A percentile compares a stretch with the other conserved stretches of the same genome.
Evolutionary conservation across 129 eudicot genomes (phyloP).

Genomic region (Saposhnikovia divaricata): DNA sequence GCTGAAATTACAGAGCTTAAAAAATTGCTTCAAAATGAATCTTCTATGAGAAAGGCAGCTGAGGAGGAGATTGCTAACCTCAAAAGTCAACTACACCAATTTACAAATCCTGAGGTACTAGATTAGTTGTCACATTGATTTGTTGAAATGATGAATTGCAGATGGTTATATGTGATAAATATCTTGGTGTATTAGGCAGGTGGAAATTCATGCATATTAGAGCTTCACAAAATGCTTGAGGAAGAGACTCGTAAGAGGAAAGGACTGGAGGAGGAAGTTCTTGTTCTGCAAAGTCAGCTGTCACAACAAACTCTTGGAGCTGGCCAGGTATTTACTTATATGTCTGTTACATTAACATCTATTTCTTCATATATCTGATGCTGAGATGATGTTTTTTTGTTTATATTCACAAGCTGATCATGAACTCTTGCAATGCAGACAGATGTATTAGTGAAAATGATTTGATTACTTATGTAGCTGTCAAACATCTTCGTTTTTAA

Average conservation of each 20-base stretch:
- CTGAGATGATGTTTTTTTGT: constrained; percentile 1
- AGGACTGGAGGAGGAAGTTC: constrained; percentile 83
- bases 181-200: constrained; percentile 59
- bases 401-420: background rate
- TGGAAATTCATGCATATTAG: constrained; percentile 52
- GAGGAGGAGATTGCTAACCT: constrained; percentile 71
- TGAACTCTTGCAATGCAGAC: background rate
- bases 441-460: background rate
- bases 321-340: constrained; percentile 45
- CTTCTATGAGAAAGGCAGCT: constrained; percentile 55
- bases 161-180: constrained; percentile 21
- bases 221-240: constrained; percentile 65
- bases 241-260: constrained; percentile 72
- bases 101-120: constrained; percentile 46
- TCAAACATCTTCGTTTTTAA: background rate
- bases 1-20: constrained; percentile 56
- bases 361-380: background rate
- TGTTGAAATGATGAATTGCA: constrained; percentile 5
- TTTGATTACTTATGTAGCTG: background rate
- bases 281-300: constrained; percentile 64
- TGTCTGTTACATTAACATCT: constrained; percentile 7
- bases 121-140: constrained; percentile 3
- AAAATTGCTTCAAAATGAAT: constrained; percentile 71
- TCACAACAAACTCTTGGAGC: constrained; percentile 60
- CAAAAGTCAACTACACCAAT: constrained; percentile 43